Conservation (phyloP, 2,329 filamentous ascomycete genomes). For the Fusarium sp. region DNA sequence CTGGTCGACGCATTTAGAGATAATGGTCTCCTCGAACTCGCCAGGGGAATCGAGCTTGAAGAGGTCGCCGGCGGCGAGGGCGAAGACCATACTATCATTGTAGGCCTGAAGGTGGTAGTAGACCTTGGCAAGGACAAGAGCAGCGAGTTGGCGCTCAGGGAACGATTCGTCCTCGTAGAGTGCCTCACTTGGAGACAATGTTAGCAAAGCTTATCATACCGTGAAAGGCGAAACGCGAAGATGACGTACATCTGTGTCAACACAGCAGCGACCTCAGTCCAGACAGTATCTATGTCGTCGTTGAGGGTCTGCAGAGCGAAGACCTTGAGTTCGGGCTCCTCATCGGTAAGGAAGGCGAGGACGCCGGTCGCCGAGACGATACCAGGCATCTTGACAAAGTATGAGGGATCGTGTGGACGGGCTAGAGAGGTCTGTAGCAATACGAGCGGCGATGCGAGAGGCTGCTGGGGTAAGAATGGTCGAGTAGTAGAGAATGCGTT, state of each 20-base stretch:
- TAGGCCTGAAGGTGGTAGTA: conserved; percentile 99
- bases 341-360: conserved; percentile 93
- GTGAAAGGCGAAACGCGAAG: not conserved
- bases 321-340: conserved; percentile 91
- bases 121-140: conserved; percentile 94
- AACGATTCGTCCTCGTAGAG: conserved; percentile 97
- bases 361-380: conserved; percentile 95
- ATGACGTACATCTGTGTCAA: conserved; percentile 86
- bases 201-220: conserved; percentile 17
- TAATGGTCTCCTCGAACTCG: conserved; percentile 99
- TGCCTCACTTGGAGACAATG: conserved; percentile 75
- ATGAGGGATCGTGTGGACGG: conserved; percentile 34
- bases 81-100: conserved; percentile 99
- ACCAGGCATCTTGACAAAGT: conserved; percentile 77
- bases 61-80: conserved; percentile 91
- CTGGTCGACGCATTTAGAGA: conserved; percentile 97
- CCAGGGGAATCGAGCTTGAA: conserved; percentile 92
- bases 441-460: conserved; percentile 34
- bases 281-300: conserved; percentile 95
- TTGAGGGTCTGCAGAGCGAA: conserved; percentile 97
- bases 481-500: conserved; percentile 28
- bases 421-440: conserved; percentile 32
- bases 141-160: conserved; percentile 91
- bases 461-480: conserved; percentile 28
- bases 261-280: conserved; percentile 95